Evolutionary conservation across 306 rosid genomes (phyloP), one percentile per base, ranked within the genome.

Genomic region (Cicer chorassanicum): DNA sequence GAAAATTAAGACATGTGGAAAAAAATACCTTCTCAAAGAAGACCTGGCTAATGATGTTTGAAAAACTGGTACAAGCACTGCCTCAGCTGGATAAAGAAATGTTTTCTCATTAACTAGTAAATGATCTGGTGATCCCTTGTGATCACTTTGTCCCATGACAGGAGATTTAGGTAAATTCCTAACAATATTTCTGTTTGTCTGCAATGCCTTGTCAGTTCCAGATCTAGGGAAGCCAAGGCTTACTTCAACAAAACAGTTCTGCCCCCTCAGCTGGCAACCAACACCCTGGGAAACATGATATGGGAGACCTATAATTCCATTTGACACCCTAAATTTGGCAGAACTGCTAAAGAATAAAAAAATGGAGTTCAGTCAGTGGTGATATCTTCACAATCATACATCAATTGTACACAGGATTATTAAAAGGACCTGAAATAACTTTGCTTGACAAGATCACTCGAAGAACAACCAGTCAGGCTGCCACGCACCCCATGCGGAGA

Each of bases 401-500:
- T 68, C 62, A 57, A 64, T 45, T 16, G n/a, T 49, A 74, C 61
- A 54, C 34, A 53, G 54, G 55, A 78, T 45, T 44, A 48, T 46
- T 67, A 73, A 46, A 72, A 75, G 81, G 71, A 92, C 99, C 99
- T 87, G 78, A 82, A 85, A 84, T 84, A 92, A 78, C 92, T 87
- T 84, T 90, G 96, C 75, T 89, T 90, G 81, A 94, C 92, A 68
- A 94, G 90, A 87, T 92, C 97, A 83, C 96, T 85, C 59, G 99
- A 91, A 68, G 91, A 92, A 84, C 90, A 87, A 81, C 99, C 97
- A 83, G 90, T 87, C 78, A 94, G 88, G 84, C 92, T 90, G 82
- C 99, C 99, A 40, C 95, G 93, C 46, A 94, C 86, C 80, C 99
- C 99, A 84, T 94, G 96, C 71, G 99, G 99, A 79, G 99, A 88